phyloP scores from a whole-genome alignment of 192 early-diverging fungal species.

The Spizellomyces punctatus region DNA sequence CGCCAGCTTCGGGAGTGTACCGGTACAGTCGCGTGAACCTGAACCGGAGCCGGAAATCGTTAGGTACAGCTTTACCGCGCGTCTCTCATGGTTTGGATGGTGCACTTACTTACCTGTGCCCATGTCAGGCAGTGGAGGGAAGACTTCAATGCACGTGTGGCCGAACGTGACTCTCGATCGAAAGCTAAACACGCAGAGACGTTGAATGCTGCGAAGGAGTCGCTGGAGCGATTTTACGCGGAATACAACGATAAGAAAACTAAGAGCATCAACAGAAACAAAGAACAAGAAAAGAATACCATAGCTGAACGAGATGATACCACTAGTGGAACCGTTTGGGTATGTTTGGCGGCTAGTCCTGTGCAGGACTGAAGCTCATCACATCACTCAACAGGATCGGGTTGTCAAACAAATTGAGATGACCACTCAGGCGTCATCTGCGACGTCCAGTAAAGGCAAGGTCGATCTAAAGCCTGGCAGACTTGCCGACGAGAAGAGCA shows the following conservation, averaged over 20 bases:
- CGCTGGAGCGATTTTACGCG: constrained; percentile 59
- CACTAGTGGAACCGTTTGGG: constrained; percentile 52
- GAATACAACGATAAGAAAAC: constrained; percentile 65
- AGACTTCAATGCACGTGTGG: constrained; percentile 42
- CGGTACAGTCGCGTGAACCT: constrained; percentile 7
- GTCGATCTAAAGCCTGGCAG: constrained; percentile 28
- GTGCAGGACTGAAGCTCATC: background rate
- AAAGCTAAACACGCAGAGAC: constrained; percentile 46
- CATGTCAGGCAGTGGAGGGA: constrained; percentile 49
- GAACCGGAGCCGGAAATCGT: constrained; percentile 35
- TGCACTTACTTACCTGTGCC: background rate
- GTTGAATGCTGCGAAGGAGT: constrained; percentile 45
- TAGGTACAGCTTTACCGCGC: background rate
- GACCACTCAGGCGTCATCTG: constrained; percentile 7
- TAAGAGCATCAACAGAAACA: constrained; percentile 51
- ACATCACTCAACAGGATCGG: constrained; percentile 35
- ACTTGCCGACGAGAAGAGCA: constrained; percentile 36
- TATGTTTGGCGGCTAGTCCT: constrained; percentile 2
- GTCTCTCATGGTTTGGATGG: too few relatives aligned
- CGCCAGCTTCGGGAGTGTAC: constrained; percentile 6
- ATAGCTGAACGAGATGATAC: constrained; percentile 33
- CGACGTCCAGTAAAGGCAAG: constrained; percentile 27
- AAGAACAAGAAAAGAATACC: constrained; percentile 44
- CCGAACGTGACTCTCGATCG: constrained; percentile 46
- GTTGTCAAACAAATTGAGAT: constrained; percentile 50